Evolutionary conservation across 2,329 filamentous ascomycete genomes (phyloP), one percentile per base, ranked within the genome.

Genomic region (Exophiala aquamarina): DNA sequence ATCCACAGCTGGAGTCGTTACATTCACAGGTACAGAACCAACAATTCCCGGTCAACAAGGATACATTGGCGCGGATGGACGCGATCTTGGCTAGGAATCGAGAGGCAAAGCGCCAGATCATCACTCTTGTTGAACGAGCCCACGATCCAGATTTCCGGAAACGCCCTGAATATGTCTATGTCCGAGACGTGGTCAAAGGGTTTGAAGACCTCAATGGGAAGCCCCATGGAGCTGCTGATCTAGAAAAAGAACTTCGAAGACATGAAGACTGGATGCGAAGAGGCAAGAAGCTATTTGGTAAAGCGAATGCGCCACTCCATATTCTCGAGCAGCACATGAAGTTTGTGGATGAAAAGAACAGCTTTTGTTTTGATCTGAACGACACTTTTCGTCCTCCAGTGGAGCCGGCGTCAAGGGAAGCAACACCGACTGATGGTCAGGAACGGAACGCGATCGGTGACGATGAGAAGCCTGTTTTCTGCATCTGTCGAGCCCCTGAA

Each of bases 261-360:
- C 93, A 97, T 58, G 93, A 98, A 65, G 93, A 98, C 66, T 98
- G 93, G 93, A 98, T 98, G 92, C 82, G 93, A 23, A 89, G 89
- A 61, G 93, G 93, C 41, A 98, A 98, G 72, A 96, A 96, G 66
- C 72, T 98, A 0, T 98, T 98, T 63, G 93, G 93, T 42, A 98
- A 98, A 68, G 93, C 93, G 1, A 98, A 98, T 64, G 93, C 93
- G 1, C 93, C 93, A 1, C 75, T 98, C 10, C 93, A 98, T 66
- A 98, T 98, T 55, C 77, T 98, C 20, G 93, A 92, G 62, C 87
- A 86, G 48, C 92, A 98, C 59, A 91, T 98, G 82, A 87, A 94
- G 59, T 88, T 93, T 63, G 93, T 98, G 3, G 77, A 93, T 39
- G 87, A 91, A 61, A 86, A 90, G 38, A 98, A 98, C 62, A 74